Base-by-base conservation (phyloP, 2,329 filamentous ascomycete species). In the Penicillium sp. region DNA sequence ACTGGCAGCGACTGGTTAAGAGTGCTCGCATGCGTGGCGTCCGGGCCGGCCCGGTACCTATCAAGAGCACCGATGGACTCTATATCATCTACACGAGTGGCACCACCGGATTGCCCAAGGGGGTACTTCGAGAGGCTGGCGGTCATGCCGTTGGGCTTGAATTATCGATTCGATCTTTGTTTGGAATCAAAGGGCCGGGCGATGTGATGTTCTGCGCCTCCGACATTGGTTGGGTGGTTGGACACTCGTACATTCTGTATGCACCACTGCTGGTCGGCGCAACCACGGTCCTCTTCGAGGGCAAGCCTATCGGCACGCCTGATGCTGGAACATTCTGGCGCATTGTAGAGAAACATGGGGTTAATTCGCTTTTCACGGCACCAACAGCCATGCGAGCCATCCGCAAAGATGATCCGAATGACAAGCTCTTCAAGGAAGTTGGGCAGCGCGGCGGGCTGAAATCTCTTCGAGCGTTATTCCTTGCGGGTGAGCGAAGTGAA, bases 151-250 rank as follows among this genome's bases (percentile, higher is more conserved):
- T 96, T 0, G 91, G 91, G 0, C 77, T 97, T 29, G 86, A 92
- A 63, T 80, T 96, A 31, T 91, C 89, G 11, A 91, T 96, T 63
- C 86, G 86, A 68, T 93, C 93, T 65, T 77, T 96, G 4, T 96
- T 96, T 69, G 87, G 88, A 46, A 86, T 97, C 52, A 86, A 89
- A 58, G 91, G 91, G 0, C 90, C 91, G 0, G 90, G 91, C 0
- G 91, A 96, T 70, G 90, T 96, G 58, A 85, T 89, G 73, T 88
- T 91, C 70, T 90, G 87, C 6, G 88, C 89, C 1, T 91, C 88
- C 14, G 93, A 98, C 69, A 93, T 97, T 55, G 93, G 93, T 31
- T 97, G 93, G 93, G 91, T 93, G 0, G 90, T 95, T 0, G 90
- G 90, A 3, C 86, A 92, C 70, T 89, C 86, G 6, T 97, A 95